Evolutionary conservation across 257 asterid species (phyloP).

Genomic region (Datura wrightii): DNA sequence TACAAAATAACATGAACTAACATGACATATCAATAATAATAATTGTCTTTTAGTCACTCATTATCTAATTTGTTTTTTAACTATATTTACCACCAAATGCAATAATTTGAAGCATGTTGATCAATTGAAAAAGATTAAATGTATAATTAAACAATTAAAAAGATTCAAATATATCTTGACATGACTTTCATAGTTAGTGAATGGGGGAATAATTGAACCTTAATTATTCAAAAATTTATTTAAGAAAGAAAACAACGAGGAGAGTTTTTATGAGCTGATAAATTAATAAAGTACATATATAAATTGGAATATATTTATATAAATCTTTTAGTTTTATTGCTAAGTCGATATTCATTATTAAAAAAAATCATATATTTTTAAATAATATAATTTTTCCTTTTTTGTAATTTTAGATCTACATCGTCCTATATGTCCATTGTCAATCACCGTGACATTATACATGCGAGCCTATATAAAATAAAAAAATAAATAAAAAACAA

Average conservation of each 20-base stretch:
- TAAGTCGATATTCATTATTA: not conserved
- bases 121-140: not conserved
- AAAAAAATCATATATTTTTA: not conserved
- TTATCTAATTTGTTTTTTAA: not conserved
- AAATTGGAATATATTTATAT: not conserved
- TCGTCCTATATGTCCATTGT: not conserved
- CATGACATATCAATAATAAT: not conserved
- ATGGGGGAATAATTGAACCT: too few relatives aligned
- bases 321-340: too few relatives aligned
- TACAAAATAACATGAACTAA: not conserved
- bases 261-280: not conserved
- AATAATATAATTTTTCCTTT: not conserved
- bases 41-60: constrained; percentile 1
- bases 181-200: too few relatives aligned
- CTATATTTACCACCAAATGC: not conserved
- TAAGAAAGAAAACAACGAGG: not conserved
- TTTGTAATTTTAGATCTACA: not conserved
- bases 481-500: not conserved
- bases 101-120: not conserved
- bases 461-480: not conserved
- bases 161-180: not conserved
- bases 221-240: not conserved
- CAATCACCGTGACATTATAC: not conserved
- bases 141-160: not conserved
- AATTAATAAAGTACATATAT: not conserved